A percentile compares a stretch with the other conserved stretches of the same genome.
phyloP scores from a whole-genome alignment of 2,329 filamentous ascomycete species.

The Waltergamsia citrina region DNA sequence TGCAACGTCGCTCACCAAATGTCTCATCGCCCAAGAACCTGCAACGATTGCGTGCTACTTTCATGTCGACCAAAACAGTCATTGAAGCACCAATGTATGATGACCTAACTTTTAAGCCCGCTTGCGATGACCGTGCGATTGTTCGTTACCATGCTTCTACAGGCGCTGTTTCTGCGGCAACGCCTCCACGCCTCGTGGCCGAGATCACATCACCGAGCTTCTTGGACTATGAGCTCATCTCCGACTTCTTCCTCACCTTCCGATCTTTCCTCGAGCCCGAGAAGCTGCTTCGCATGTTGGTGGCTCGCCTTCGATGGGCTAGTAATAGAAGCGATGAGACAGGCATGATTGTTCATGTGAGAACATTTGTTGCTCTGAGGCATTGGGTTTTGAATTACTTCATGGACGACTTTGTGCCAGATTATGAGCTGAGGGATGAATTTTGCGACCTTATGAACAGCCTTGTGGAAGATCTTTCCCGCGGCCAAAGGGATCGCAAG shows the following conservation, averaged over 20 bases:
- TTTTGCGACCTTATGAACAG: constrained; percentile 79
- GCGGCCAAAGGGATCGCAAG: constrained; percentile 33
- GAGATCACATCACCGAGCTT: constrained; percentile 96
- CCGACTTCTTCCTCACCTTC: constrained; percentile 96
- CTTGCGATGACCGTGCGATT: constrained; percentile 67
- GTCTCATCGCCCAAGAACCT: constrained; percentile 27
- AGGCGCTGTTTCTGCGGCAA: constrained; percentile 77
- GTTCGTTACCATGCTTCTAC: constrained; percentile 69
- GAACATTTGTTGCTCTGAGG: constrained; percentile 87
- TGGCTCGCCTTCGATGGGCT: constrained; percentile 82
- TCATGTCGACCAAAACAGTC: constrained; percentile 36
- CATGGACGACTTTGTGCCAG: constrained; percentile 79
- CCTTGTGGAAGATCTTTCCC: constrained; percentile 45
- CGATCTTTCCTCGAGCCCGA: constrained; percentile 72
- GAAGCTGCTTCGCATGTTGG: constrained; percentile 72
- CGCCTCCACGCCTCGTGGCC: constrained; percentile 80
- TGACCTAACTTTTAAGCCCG: constrained; percentile 65
- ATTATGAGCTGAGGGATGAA: constrained; percentile 61
- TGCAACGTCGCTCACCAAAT: constrained; percentile 12
- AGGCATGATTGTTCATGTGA: constrained; percentile 88
- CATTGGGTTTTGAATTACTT: constrained; percentile 99
- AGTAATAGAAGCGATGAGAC: constrained; percentile 70
- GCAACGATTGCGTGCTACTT: constrained; percentile 32
- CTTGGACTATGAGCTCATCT: constrained; percentile 92
- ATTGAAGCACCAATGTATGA: constrained; percentile 77